Percentiles rank a stretch among this genome's conserved stretches.
phyloP scores from a whole-genome alignment of 768 basidiomycete species.

The Suillus subaureus region DNA sequence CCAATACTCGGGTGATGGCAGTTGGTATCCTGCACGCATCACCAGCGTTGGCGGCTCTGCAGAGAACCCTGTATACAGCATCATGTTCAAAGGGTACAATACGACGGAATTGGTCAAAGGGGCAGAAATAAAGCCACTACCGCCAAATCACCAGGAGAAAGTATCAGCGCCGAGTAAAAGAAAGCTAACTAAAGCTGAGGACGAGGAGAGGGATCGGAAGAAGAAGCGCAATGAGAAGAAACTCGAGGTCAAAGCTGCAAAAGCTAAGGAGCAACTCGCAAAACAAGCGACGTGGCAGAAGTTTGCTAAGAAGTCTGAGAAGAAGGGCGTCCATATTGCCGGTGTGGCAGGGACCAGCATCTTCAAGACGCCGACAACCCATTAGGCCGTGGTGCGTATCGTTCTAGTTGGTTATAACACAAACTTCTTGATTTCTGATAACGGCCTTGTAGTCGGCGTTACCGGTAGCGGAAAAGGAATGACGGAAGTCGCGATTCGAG shows the following conservation, averaged over 20 bases:
- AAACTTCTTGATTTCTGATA: conserved; percentile 19
- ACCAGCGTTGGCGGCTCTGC: conserved; percentile 80
- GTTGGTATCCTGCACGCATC: conserved; percentile 89
- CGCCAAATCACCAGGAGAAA: conserved; percentile 53
- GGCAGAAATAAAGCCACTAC: conserved; percentile 69
- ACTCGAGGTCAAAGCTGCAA: conserved; percentile 76
- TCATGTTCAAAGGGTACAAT: conserved; percentile 91
- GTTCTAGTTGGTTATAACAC: conserved; percentile 18
- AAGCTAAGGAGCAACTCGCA: conserved; percentile 83
- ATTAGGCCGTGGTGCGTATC: conserved; percentile 70
- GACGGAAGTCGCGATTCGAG: conserved; percentile 69
- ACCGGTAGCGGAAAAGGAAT: conserved; percentile 89
- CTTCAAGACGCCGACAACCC: conserved; percentile 94
- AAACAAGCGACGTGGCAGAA: conserved; percentile 93
- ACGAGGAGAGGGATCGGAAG: conserved; percentile 86
- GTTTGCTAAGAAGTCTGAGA: conserved; percentile 93
- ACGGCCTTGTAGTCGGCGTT: conserved; percentile 68
- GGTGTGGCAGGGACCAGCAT: conserved; percentile 88
- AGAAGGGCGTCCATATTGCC: conserved; percentile 90
- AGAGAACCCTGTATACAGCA: conserved; percentile 84
- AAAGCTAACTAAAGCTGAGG: conserved; percentile 77
- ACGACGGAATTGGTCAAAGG: conserved; percentile 83
- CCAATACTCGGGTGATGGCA: conserved; percentile 82
- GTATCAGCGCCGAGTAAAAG: conserved; percentile 61
- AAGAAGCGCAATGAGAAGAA: conserved; percentile 98